These are phyloP conservation scores for Aspergillus sp. DNA, from an alignment of 2,329 filamentous ascomycete genomes.

Conservation along the genomic window DNA sequence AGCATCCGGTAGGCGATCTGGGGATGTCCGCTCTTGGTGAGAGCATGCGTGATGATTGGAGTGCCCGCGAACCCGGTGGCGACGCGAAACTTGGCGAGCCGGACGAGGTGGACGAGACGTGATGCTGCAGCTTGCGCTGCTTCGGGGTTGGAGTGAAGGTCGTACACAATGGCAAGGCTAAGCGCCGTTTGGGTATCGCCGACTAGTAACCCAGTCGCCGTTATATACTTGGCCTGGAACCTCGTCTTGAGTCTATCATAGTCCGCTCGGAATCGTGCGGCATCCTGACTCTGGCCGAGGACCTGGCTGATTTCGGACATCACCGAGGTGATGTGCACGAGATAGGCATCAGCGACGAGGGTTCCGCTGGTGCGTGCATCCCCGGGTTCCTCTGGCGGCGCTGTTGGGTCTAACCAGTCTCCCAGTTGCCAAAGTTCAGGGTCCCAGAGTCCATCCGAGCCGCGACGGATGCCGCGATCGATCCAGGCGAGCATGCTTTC, in stretches of 20 bases:
- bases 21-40: constrained; percentile 24
- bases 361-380: constrained; percentile 34
- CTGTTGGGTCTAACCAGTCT: constrained; percentile 47
- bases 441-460: constrained; percentile 40
- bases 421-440: constrained; percentile 38
- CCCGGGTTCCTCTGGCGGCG: constrained; percentile 38
- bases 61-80: constrained; percentile 42
- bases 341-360: constrained; percentile 44
- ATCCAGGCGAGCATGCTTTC: constrained; percentile 41
- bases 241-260: constrained; percentile 18
- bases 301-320: constrained; percentile 31
- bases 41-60: constrained; percentile 31
- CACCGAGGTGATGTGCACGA: constrained; percentile 37
- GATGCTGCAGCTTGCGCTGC: constrained; percentile 8
- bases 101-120: constrained; percentile 22
- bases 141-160: constrained; percentile 21
- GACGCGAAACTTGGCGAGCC: constrained; percentile 34
- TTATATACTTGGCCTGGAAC: constrained; percentile 37
- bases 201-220: constrained; percentile 29
- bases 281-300: constrained; percentile 26
- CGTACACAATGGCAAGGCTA: constrained; percentile 29
- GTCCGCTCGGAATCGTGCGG: constrained; percentile 24
- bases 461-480: constrained; percentile 36
- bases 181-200: constrained; percentile 38
- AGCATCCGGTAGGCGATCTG: constrained; percentile 45